Evolutionary conservation across 371 early-diverging fungal genomes (phyloP), one percentile per base, ranked within the genome.

Genomic region (Zychaea mexicana): DNA sequence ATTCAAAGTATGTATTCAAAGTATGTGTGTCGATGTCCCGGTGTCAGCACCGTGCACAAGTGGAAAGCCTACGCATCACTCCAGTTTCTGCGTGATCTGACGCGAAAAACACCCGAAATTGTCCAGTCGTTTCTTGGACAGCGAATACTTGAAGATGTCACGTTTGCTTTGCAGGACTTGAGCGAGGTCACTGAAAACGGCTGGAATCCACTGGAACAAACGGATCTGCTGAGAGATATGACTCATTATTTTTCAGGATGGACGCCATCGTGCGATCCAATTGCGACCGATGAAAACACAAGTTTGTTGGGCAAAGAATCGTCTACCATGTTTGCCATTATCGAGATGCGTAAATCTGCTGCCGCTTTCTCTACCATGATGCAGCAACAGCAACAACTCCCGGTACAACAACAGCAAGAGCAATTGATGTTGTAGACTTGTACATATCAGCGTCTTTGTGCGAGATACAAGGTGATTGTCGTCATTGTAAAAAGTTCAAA

Each of bases 11-110:
- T n/a, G n/a, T 0, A 7, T 26, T 38, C 13, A 33, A 13, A 66
- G 66, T 60, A 66, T 28, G 28, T 66, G 33, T 49, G 53, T 38
- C 55, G 38, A 0, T 55, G 66, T 6, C 56, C 54, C 19, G 60
- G 46, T 33, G 47, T 56, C n/a, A 32, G 39, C 10, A 61, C 46
- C 7, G 58, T 64, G 28, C 65, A 65, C 22, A 60, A 65, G 38
- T 69, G 64, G 69, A 69, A 69, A 52, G 70, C 70, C 7, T 69
- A 69, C 21, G 70, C 66, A 0, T 65, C 70, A 3, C 52, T 69
- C 3, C 49, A 60, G n/a, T 69, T 65, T 39, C 28, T 69, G 52
- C 52, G 39, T 19, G 15, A 42, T 21, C 33, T 58, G 31, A 21
- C 65, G 2, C 39, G 26, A 27, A 27, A 39, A 17, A 61, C 28